Evolutionary conservation across 495 filamentous ascomycete genomes (phyloP).

Genomic region (Tricharina praecox): DNA sequence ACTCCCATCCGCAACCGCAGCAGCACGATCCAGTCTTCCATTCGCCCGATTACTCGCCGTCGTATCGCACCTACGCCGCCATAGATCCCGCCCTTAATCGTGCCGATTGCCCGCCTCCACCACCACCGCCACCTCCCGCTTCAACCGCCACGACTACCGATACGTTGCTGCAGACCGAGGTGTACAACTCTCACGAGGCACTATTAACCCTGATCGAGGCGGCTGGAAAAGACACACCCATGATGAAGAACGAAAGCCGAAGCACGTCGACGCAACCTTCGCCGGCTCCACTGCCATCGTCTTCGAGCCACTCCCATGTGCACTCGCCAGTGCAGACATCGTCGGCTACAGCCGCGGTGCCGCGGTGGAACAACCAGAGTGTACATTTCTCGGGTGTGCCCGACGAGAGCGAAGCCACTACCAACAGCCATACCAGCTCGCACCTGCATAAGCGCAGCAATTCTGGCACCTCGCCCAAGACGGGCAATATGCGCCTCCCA

Average conservation of each 20-base stretch:
- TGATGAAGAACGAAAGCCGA: slow-evolving; percentile 8
- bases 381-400: neutral
- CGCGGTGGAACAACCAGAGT: neutral
- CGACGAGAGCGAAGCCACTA: neutral
- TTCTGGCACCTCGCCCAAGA: neutral
- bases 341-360: too few relatives aligned
- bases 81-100: neutral
- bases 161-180: slow-evolving; percentile 38
- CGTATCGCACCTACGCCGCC: neutral
- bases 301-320: neutral
- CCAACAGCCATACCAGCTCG: neutral
- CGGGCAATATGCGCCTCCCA: neutral
- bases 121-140: neutral
- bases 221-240: slow-evolving; percentile 31
- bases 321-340: neutral
- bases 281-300: neutral
- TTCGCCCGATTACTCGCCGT: neutral
- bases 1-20: neutral
- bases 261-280: neutral
- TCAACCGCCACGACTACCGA: slow-evolving; percentile 34
- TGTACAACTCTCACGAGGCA: slow-evolving; percentile 43
- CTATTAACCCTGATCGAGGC: slow-evolving; percentile 44
- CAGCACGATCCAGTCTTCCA: neutral
- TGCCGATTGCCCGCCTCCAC: neutral
- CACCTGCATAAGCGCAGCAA: neutral